Base-by-base conservation (phyloP, 2,329 filamentous ascomycete species). In the Juglanconis sp. region DNA sequence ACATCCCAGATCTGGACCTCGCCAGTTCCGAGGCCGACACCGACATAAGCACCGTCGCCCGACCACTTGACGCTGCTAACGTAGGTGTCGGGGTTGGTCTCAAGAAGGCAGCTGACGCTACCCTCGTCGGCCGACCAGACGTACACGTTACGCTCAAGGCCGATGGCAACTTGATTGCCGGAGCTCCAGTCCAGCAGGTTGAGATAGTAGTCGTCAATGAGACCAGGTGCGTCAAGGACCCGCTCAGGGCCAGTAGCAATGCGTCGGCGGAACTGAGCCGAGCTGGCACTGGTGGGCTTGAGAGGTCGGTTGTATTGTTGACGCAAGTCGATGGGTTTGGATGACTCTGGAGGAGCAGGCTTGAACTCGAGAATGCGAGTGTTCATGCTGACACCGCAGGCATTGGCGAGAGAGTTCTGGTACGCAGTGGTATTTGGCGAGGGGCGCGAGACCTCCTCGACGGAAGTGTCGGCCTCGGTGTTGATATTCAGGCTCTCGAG, bases 1-100 rank as follows among this genome's bases (percentile, higher is more conserved):
- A 97, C 94, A 70, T 98, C 95, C 94, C 95, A 99, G 78, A 99
- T 99, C 79, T 99, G 95, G 42, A 99, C 92, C 76, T 99, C 95
- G 62, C 95, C 95, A 42, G 92, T 92, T 63, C 93, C 94, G 54
- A 99, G 89, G 63, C 95, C 95, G 67, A 98, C 93, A 65, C 93
- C 89, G 66, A 99, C 93, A 72, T 99, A 98, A 36, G 94, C 93
- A 62, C 95, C 95, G 71, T 99, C 95, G 54, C 91, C 92, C 64
- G 93, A 97, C 95, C 95, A 99, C 80, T 98, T 98, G 71, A 99
- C 94, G 67, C 93, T 97, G 79, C 93, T 96, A 70, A 99, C 87
- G 73, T 99, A 98, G 24, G 94, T 98, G 74, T 99, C 95, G 24
- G 90, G 81, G 59, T 86, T 84, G 53, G 91, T 92, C 79, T 99